These are phyloP conservation scores for Cardiospermum halicacabum DNA, from an alignment of 345 rosid species.

Conservation along the genomic window DNA sequence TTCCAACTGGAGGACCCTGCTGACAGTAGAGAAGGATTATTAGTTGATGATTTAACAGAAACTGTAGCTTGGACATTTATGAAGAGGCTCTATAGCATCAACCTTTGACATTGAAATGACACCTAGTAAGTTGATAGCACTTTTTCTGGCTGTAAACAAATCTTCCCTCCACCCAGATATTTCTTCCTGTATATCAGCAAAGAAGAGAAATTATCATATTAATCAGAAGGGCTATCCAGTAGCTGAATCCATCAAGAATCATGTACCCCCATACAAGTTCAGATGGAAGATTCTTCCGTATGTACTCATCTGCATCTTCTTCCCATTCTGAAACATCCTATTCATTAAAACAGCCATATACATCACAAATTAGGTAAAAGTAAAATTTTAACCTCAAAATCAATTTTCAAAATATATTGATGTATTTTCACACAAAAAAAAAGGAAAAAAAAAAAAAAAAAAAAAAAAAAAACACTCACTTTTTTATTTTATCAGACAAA, in stretches of 20 bases:
- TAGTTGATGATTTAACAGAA: constrained; percentile 7
- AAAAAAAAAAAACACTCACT: no score
- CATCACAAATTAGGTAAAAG: constrained; percentile 12
- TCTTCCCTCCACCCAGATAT: constrained; percentile 93
- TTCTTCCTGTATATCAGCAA: constrained; percentile 50
- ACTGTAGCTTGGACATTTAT: constrained; percentile 11
- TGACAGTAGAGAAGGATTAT: constrained; percentile 19
- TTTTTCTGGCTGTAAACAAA: constrained; percentile 79
- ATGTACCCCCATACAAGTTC: constrained; percentile 53
- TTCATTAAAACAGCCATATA: constrained; percentile 16
- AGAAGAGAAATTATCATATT: neutral
- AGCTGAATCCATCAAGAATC: constrained; percentile 3
- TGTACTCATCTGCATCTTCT: constrained; percentile 85
- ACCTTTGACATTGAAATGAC: constrained; percentile 81
- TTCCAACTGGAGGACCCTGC: constrained; percentile 68
- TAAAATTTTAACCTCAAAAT: constrained; percentile 5
- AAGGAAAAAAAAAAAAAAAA: no score
- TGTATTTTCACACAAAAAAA: no score
- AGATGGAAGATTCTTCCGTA: constrained; percentile 78
- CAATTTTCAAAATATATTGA: neutral
- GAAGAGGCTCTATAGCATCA: constrained; percentile 15
- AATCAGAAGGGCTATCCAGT: constrained; percentile 8
- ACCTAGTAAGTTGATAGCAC: constrained; percentile 81
- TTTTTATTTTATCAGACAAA: no score
- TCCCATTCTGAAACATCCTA: constrained; percentile 87